phyloP scores from a whole-genome alignment of 805 yeast species.

The Debaryomyces hansenii region DNA sequence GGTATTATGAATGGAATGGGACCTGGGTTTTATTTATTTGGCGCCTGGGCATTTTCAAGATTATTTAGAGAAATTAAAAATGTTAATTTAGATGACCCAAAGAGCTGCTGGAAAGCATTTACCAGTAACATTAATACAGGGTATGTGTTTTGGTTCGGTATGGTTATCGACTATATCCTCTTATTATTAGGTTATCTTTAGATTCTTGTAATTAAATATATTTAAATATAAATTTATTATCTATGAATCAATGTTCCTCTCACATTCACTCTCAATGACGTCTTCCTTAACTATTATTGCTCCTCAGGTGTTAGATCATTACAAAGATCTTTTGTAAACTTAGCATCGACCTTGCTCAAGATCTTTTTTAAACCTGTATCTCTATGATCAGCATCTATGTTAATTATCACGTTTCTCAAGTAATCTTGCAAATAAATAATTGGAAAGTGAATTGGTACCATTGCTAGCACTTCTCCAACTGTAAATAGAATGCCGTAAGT shows the following conservation, averaged over 20 bases:
- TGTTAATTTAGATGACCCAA: constrained; percentile 80
- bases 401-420: constrained; percentile 18
- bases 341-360: constrained; percentile 29
- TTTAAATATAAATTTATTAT: background rate
- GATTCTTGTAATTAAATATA: background rate
- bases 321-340: constrained; percentile 17
- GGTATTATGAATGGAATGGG: constrained; percentile 82
- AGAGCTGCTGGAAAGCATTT: constrained; percentile 81
- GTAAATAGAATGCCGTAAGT: constrained; percentile 22
- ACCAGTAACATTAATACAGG: constrained; percentile 77
- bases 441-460: constrained; percentile 33
- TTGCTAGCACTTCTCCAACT: constrained; percentile 23
- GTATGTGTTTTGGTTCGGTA: constrained; percentile 62
- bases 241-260: too few species aligned
- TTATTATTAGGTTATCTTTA: constrained; percentile 44
- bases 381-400: constrained; percentile 17
- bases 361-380: constrained; percentile 23
- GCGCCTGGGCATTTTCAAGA: constrained; percentile 67
- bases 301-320: constrained; percentile 17
- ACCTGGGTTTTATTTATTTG: constrained; percentile 74
- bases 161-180: constrained; percentile 63
- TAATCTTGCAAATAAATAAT: constrained; percentile 28
- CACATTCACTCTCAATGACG: too few species aligned
- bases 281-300: too few species aligned
- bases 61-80: constrained; percentile 64